Percentiles rank a stretch among this genome's conserved stretches.
Conservation (phyloP, 768 basidiomycete genomes). For the Fomitopsis pulvina region DNA sequence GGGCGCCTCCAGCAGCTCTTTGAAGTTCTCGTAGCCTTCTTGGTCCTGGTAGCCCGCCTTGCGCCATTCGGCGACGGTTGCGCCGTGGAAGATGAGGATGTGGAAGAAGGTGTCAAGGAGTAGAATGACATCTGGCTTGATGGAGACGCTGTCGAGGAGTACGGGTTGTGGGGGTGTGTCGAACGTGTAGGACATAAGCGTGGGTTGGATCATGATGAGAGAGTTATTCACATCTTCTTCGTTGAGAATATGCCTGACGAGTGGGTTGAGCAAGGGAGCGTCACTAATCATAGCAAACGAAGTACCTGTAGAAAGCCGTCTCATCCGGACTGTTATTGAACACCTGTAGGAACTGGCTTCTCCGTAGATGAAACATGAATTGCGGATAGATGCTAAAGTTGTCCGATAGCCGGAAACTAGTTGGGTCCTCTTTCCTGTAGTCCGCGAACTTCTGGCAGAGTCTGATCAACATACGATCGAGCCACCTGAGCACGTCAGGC, state of each 20-base stretch:
- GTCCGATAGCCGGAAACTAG: constrained; percentile 86
- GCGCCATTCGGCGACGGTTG: constrained; percentile 94
- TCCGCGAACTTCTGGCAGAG: constrained; percentile 99
- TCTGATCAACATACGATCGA: constrained; percentile 97
- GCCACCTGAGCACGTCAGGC: constrained; percentile 93
- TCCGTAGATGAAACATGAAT: constrained; percentile 98
- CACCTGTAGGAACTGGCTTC: constrained; percentile 98
- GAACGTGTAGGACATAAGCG: constrained; percentile 96
- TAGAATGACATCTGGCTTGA: constrained; percentile 94
- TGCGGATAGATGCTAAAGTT: constrained; percentile 99
- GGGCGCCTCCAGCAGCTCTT: constrained; percentile 84
- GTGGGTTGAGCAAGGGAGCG: neutral
- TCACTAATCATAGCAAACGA: neutral
- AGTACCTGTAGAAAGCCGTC: constrained; percentile 94
- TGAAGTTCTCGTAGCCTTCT: constrained; percentile 98
- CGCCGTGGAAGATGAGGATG: constrained; percentile 98
- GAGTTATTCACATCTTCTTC: constrained; percentile 99
- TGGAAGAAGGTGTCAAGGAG: constrained; percentile 99
- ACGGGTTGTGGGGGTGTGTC: constrained; percentile 91
- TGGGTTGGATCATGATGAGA: constrained; percentile 99
- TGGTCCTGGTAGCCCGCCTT: constrained; percentile 98
- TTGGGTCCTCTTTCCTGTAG: constrained; percentile 95
- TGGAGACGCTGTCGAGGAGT: constrained; percentile 93
- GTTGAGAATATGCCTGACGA: constrained; percentile 79
- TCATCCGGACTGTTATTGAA: constrained; percentile 99